Percentiles rank a stretch among this genome's conserved stretches.
phyloP scores from a whole-genome alignment of 1,284 basidiomycete species.

The Leccinum pallidistipes region DNA sequence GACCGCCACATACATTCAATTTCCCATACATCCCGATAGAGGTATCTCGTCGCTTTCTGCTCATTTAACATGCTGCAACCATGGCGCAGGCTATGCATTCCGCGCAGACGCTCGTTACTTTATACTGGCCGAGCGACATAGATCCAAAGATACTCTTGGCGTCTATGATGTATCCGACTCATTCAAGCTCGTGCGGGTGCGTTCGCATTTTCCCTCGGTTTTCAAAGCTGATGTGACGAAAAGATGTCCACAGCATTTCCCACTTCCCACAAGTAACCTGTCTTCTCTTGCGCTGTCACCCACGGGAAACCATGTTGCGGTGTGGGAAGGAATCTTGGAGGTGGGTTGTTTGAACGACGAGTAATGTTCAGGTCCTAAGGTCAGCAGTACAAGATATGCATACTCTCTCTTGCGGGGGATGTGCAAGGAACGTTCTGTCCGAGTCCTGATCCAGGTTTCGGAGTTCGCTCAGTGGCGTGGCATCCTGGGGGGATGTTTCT shows the following conservation, averaged over 20 bases:
- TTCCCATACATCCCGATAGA: slow-evolving; percentile 73
- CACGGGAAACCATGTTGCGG: slow-evolving; percentile 75
- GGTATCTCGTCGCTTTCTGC: slow-evolving; percentile 41
- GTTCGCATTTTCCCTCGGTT: slow-evolving; percentile 27
- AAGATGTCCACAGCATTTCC: slow-evolving; percentile 62
- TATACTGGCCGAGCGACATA: slow-evolving; percentile 79
- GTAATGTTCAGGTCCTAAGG: neutral
- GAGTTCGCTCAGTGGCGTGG: slow-evolving; percentile 76
- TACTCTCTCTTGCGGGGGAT: slow-evolving; percentile 74
- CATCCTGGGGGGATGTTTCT: slow-evolving; percentile 81
- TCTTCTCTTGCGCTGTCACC: slow-evolving; percentile 81
- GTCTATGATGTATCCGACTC: slow-evolving; percentile 74
- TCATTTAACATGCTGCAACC: slow-evolving; percentile 4
- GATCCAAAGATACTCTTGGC: slow-evolving; percentile 81
- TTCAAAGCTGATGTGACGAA: slow-evolving; percentile 24
- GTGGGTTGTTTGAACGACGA: slow-evolving; percentile 40
- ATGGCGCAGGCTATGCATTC: slow-evolving; percentile 67
- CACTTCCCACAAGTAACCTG: slow-evolving; percentile 73
- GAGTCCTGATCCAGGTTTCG: slow-evolving; percentile 75
- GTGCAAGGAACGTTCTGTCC: slow-evolving; percentile 70
- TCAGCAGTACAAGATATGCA: slow-evolving; percentile 74
- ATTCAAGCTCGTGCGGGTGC: slow-evolving; percentile 74
- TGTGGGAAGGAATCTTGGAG: slow-evolving; percentile 82
- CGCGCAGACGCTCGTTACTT: slow-evolving; percentile 80
- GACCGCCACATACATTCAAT: slow-evolving; percentile 73